Percentiles rank a stretch among this genome's conserved stretches.
phyloP scores from a whole-genome alignment of 2,329 filamentous ascomycete species.

The Fusarium chuoi region DNA sequence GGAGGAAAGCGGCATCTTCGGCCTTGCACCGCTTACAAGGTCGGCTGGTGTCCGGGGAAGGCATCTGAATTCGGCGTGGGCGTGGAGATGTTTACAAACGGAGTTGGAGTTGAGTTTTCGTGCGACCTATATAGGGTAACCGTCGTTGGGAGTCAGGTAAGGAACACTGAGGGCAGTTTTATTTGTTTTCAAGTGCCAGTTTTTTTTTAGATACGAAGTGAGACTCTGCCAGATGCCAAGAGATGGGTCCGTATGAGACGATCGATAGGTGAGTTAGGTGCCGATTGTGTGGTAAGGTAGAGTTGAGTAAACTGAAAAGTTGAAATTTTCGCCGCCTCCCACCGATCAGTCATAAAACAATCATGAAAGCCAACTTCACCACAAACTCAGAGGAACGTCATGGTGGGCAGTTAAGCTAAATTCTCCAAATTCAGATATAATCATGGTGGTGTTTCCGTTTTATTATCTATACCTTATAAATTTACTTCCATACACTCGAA shows the following conservation, averaged over 20 bases:
- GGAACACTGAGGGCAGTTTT: not conserved
- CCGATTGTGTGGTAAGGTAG: constrained; percentile 4
- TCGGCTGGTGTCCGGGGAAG: constrained; percentile 31
- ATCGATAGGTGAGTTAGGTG: constrained; percentile 10
- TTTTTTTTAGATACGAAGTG: not conserved
- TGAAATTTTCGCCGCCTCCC: constrained; percentile 39
- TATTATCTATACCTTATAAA: not conserved
- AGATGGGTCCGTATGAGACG: not conserved
- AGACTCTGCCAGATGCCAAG: not conserved
- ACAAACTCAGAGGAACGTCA: not conserved
- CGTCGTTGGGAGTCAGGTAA: not conserved
- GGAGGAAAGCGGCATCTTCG: constrained; percentile 42
- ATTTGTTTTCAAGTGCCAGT: not conserved
- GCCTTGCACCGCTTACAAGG: constrained; percentile 50
- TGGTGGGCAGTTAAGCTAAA: not conserved
- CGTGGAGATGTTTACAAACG: not conserved
- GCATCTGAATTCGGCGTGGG: constrained; percentile 22
- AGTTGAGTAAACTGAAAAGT: constrained; percentile 21
- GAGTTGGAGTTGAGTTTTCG: constrained; percentile 4
- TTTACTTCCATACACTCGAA: not conserved
- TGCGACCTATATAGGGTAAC: constrained; percentile 37
- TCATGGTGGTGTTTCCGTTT: not conserved
- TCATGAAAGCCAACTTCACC: not conserved
- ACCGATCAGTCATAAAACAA: not conserved
- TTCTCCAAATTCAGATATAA: not conserved